A percentile compares a stretch with the other conserved stretches of the same genome.
Conservation (phyloP, 108 stramenopile species). For the Cyclostephanos tholiformis region DNA sequence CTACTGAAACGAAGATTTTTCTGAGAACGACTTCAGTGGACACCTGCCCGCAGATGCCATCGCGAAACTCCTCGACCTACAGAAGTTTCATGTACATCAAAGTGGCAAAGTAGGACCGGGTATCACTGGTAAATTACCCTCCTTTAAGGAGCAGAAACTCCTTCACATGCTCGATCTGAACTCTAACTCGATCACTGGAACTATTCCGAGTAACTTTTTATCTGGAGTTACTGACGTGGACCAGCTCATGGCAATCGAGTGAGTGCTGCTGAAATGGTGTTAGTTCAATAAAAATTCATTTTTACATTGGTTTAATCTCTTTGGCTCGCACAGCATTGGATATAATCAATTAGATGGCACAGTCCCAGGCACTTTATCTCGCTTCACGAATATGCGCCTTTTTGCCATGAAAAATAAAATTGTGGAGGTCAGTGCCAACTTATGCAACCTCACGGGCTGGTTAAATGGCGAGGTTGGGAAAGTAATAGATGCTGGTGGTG, state of each 20-base stretch:
- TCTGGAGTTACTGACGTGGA: slow-evolving; percentile 34
- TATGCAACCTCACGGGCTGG: slow-evolving; percentile 42
- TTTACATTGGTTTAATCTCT: background rate
- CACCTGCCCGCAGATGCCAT: slow-evolving; percentile 43
- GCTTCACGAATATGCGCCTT: slow-evolving; percentile 45
- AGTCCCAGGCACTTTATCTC: slow-evolving; percentile 42
- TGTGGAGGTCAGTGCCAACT: slow-evolving; percentile 2
- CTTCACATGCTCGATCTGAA: slow-evolving; percentile 64
- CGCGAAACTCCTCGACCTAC: slow-evolving; percentile 38
- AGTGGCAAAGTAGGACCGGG: slow-evolving; percentile 42
- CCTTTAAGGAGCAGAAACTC: slow-evolving; percentile 52
- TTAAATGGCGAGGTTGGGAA: slow-evolving; percentile 49
- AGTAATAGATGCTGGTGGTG: slow-evolving; percentile 36
- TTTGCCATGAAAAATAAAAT: slow-evolving; percentile 43
- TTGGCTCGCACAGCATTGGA: slow-evolving; percentile 33
- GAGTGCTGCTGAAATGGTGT: slow-evolving; percentile 3
- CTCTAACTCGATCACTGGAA: slow-evolving; percentile 63
- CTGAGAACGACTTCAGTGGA: slow-evolving; percentile 55
- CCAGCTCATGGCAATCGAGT: slow-evolving; percentile 43
- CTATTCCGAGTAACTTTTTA: slow-evolving; percentile 66
- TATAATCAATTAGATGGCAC: slow-evolving; percentile 59
- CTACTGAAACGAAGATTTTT: slow-evolving; percentile 27
- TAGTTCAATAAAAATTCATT: background rate
- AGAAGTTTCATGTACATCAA: slow-evolving; percentile 62
- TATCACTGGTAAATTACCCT: slow-evolving; percentile 61